Evolutionary conservation across 2,329 filamentous ascomycete genomes (phyloP), one percentile per base, ranked within the genome.

Genomic region (Aspergillus sojae): DNA sequence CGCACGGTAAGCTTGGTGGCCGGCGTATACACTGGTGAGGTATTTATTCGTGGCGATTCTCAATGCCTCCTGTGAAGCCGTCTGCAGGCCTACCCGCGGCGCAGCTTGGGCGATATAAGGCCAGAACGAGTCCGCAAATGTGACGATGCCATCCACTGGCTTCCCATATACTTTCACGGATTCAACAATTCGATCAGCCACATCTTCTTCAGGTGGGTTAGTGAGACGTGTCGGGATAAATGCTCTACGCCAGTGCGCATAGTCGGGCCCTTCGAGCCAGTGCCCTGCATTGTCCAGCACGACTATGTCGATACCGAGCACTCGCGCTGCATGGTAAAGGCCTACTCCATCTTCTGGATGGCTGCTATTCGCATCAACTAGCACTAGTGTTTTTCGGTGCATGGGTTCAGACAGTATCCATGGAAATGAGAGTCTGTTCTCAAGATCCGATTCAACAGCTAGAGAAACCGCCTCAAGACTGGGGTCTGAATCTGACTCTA

Each of bases 401-500:
- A 9, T 11, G 0, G 10, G 5, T 11, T 53, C 14, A 5, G 16
- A 7, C 12, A 23, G 36, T 16, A 53, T 16, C 57, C 57, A 60
- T 1, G 57, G 57, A 14, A 60, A 60, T 5, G 57, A 60, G 6
- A 58, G 28, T 21, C 56, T 11, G 26, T 58, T 58, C n/a, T 46
- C 43, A 5, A 46, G n/a, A 10, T 46, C 43, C 7, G n/a, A 46
- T 14, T 46, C 43, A n/a, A 43, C 41, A 10, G n/a, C 41, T 43
- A 43, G 41, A 11, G 41, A 43, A 6, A 43, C 0, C 21, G 41
- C 41, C n/a, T 43, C 19, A 21, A 43, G 6, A 0, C 41, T 2
- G 41, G 7, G 7, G 9, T 43, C 19, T 43, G 19, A 43, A 21
- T 10, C 19, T 11, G 9, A 21, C 1, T 43, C 2, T n/a, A 21